These are phyloP conservation scores for Glarea lozoyensis DNA, from an alignment of 495 filamentous ascomycete species.

Conservation along the genomic window DNA sequence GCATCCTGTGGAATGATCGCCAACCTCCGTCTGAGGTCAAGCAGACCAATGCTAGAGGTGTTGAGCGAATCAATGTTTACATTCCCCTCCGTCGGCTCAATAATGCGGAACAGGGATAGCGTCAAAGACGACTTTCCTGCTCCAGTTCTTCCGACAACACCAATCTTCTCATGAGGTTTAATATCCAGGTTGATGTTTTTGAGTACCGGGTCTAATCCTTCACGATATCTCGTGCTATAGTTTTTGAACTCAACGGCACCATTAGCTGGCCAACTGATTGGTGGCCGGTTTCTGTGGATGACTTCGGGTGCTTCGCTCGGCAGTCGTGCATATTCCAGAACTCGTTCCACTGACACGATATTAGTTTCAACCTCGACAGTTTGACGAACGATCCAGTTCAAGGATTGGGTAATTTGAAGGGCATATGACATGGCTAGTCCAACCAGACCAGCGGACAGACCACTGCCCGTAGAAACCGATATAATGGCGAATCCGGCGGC, in stretches of 20 bases:
- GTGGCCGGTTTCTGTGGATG: constrained; percentile 76
- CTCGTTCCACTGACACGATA: constrained; percentile 96
- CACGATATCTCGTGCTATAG: constrained; percentile 88
- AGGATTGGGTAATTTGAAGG: constrained; percentile 91
- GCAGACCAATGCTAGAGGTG: constrained; percentile 80
- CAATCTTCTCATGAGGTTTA: constrained; percentile 94
- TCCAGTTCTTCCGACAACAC: constrained; percentile 92
- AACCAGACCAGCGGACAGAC: constrained; percentile 67
- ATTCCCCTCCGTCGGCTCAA: constrained; percentile 71
- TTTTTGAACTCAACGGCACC: constrained; percentile 87
- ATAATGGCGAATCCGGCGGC: constrained; percentile 77
- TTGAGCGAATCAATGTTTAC: constrained; percentile 86
- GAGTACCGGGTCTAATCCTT: constrained; percentile 81
- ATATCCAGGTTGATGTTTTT: constrained; percentile 88
- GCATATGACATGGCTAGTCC: constrained; percentile 96
- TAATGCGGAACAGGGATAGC: constrained; percentile 89
- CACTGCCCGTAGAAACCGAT: constrained; percentile 63
- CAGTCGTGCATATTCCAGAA: constrained; percentile 89
- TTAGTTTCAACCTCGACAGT: constrained; percentile 99
- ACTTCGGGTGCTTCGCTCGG: constrained; percentile 95
- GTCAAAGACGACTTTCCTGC: constrained; percentile 96
- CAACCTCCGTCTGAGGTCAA: constrained; percentile 80
- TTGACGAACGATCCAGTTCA: constrained; percentile 99
- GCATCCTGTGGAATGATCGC: constrained; percentile 99
- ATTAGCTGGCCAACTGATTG: constrained; percentile 84